Conservation (phyloP, 2,329 filamentous ascomycete genomes). For the Zymoseptoria brevis region DNA sequence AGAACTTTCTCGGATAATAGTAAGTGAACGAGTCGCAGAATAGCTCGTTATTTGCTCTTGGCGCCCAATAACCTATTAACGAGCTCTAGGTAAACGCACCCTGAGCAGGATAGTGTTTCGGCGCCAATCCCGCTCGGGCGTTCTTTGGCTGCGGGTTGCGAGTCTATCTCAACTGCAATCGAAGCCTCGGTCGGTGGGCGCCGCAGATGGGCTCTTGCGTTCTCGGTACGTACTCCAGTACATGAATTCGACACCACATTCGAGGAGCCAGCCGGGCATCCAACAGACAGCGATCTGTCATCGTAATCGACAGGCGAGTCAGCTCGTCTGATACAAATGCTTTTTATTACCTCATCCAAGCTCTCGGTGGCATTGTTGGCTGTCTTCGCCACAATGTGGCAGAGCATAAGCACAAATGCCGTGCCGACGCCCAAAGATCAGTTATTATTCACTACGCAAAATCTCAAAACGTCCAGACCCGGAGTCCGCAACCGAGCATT, state of each 20-base stretch:
- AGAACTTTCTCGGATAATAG: not conserved
- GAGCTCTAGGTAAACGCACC: not conserved
- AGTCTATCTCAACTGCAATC: conserved; percentile 6
- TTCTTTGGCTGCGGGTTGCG: conserved; percentile 7
- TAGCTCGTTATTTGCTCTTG: not conserved
- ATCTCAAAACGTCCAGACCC: not conserved
- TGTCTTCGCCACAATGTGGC: not conserved
- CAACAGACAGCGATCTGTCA: not conserved
- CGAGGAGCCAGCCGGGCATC: not conserved
- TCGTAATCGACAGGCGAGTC: not conserved
- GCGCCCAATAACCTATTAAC: not conserved
- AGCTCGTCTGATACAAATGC: not conserved
- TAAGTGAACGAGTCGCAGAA: not conserved
- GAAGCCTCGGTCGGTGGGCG: conserved; percentile 1
- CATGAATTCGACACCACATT: not conserved
- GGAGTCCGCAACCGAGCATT: not conserved
- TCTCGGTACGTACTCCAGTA: not conserved
- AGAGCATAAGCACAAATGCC: not conserved
- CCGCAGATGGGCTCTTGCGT: not conserved
- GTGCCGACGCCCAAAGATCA: not conserved
- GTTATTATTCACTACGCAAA: not conserved
- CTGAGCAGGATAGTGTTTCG: not conserved
- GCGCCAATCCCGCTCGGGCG: conserved; percentile 12
- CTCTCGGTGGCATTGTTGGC: not conserved
- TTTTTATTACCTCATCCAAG: not conserved